Evolutionary conservation across 2,329 filamentous ascomycete genomes (phyloP).

Genomic region (Alternaria atra): DNA sequence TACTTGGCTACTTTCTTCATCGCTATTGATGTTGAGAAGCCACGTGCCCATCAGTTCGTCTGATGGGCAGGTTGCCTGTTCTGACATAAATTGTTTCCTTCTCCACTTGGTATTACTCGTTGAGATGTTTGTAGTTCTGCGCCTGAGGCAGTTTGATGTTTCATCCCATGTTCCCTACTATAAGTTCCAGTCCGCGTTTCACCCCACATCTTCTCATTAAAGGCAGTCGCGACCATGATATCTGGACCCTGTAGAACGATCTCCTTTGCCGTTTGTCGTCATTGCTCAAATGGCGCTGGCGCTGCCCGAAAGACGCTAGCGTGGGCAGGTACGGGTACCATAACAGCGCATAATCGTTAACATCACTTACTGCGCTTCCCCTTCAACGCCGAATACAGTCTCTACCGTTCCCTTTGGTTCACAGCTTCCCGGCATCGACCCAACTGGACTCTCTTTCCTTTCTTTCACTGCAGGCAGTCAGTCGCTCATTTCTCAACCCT

Average conservation of each 20-base stretch:
- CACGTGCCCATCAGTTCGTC: not conserved
- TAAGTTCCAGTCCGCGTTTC: slow-evolving; percentile 26
- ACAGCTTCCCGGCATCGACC: slow-evolving; percentile 27
- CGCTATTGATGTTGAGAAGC: not conserved
- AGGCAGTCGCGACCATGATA: slow-evolving; percentile 14
- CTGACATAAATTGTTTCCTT: not conserved
- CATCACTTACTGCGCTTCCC: slow-evolving; percentile 26
- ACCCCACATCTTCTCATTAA: slow-evolving; percentile 27
- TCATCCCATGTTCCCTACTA: slow-evolving; percentile 31
- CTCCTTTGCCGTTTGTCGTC: slow-evolving; percentile 15
- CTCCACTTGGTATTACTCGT: not conserved
- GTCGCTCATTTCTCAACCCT: slow-evolving; percentile 31
- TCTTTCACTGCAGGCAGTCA: slow-evolving; percentile 35
- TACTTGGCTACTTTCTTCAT: not conserved
- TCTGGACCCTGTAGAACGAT: slow-evolving; percentile 13
- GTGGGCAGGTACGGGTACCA: slow-evolving; percentile 14
- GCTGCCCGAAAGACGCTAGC: slow-evolving; percentile 24
- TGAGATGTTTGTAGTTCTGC: slow-evolving; percentile 8
- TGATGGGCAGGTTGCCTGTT: not conserved
- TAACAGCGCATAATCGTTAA: slow-evolving; percentile 21
- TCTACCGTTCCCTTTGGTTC: slow-evolving; percentile 24
- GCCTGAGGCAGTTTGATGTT: slow-evolving; percentile 29
- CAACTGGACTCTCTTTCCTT: slow-evolving; percentile 31
- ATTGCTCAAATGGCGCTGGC: slow-evolving; percentile 22
- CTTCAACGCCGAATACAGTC: slow-evolving; percentile 26